A percentile compares a stretch with the other conserved stretches of the same genome.
Conservation (phyloP, 345 rosid genomes). For the Eucalyptus microcorys region DNA sequence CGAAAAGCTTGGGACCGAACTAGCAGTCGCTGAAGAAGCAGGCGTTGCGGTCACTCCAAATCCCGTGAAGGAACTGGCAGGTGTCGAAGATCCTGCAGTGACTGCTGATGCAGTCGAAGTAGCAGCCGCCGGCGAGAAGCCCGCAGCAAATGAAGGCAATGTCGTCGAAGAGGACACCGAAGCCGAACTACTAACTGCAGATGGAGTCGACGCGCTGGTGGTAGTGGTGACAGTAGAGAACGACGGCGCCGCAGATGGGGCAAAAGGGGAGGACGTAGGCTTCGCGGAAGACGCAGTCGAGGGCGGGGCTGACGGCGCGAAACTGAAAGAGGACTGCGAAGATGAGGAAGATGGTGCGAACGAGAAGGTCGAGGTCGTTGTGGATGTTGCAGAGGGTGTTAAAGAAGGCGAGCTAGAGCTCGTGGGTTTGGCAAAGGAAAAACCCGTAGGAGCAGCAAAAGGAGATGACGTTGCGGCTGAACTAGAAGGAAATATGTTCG, state of each 20-base stretch:
- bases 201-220: slow-evolving; percentile 25
- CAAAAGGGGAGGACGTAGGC: slow-evolving; percentile 15
- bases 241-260: slow-evolving; percentile 14
- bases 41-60: slow-evolving; percentile 36
- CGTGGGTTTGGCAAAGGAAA: slow-evolving; percentile 18
- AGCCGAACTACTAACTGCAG: slow-evolving; percentile 23
- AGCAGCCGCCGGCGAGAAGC: slow-evolving; percentile 19
- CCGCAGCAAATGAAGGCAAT: slow-evolving; percentile 28
- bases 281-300: slow-evolving; percentile 8
- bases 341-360: slow-evolving; percentile 28
- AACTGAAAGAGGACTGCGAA: slow-evolving; percentile 29
- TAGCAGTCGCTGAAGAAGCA: slow-evolving; percentile 25
- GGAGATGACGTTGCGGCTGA: slow-evolving; percentile 15
- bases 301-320: slow-evolving; percentile 23
- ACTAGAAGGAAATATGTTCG: background rate
- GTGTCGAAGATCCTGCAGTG: slow-evolving; percentile 2
- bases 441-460: slow-evolving; percentile 29
- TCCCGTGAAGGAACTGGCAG: slow-evolving; percentile 36
- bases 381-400: slow-evolving; percentile 10
- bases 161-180: slow-evolving; percentile 2
- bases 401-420: slow-evolving; percentile 5
- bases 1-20: slow-evolving; percentile 61
- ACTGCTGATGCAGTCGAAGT: slow-evolving; percentile 1
- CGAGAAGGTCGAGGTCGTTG: slow-evolving; percentile 29
- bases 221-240: slow-evolving; percentile 53